Evolutionary conservation across 2,329 filamentous ascomycete genomes (phyloP).

Genomic region (Zymoseptoria crescenta): DNA sequence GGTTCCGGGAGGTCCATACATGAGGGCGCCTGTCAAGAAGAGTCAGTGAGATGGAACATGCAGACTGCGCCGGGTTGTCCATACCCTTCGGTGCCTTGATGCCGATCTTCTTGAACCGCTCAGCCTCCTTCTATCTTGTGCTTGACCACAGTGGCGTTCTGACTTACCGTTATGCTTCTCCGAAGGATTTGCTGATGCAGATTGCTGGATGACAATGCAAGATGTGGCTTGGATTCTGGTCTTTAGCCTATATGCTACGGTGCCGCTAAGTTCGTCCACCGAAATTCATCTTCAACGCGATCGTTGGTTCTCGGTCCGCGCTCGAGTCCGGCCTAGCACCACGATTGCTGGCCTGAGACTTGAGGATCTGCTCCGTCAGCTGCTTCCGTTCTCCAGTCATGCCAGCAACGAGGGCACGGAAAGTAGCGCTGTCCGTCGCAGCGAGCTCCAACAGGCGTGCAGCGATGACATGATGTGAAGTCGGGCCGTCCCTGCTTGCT

Average conservation of each 20-base stretch:
- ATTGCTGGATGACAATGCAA: neutral
- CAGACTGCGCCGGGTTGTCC: neutral
- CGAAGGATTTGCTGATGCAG: neutral
- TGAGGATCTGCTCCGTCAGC: conserved; percentile 62
- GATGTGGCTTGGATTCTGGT: neutral
- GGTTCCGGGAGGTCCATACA: conserved; percentile 92
- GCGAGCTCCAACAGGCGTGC: conserved; percentile 72
- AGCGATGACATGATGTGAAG: conserved; percentile 63
- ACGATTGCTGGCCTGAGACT: conserved; percentile 37
- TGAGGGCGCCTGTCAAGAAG: conserved; percentile 65
- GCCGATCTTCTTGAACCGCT: conserved; percentile 98
- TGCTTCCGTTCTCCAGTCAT: conserved; percentile 63
- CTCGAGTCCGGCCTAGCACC: conserved; percentile 34
- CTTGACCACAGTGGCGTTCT: too few species aligned
- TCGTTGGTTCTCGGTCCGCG: conserved; percentile 60
- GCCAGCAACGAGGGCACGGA: conserved; percentile 63
- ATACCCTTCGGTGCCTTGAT: conserved; percentile 98
- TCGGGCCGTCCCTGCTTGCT: conserved; percentile 51
- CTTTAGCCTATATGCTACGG: neutral
- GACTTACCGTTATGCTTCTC: neutral
- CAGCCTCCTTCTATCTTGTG: conserved; percentile 99
- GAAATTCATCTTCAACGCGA: conserved; percentile 94
- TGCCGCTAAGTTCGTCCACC: conserved; percentile 6
- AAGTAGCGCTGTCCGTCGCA: conserved; percentile 61
- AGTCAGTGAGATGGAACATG: neutral